Percentiles rank a stretch among this genome's conserved stretches.
Conservation (phyloP, 2,329 filamentous ascomycete genomes). For the Arthrinium phaeospermum region DNA sequence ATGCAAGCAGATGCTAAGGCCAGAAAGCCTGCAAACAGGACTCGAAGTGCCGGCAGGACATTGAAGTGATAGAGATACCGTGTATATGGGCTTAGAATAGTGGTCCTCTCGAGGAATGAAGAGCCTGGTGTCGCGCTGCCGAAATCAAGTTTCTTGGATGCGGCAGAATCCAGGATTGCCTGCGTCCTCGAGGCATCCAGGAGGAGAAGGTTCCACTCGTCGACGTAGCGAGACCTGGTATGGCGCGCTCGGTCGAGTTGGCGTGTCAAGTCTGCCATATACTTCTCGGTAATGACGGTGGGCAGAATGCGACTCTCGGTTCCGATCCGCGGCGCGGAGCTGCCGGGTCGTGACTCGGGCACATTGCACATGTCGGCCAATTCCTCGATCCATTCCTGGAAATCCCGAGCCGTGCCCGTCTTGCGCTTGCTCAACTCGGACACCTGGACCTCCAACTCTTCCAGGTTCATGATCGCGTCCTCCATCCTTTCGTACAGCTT, state of each 20-base stretch:
- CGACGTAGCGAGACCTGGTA: constrained; percentile 79
- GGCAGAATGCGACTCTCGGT: constrained; percentile 63
- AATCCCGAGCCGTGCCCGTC: constrained; percentile 74
- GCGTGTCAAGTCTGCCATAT: constrained; percentile 86
- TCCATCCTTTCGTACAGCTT: constrained; percentile 85
- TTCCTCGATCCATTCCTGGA: constrained; percentile 96
- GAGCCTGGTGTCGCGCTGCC: constrained; percentile 62
- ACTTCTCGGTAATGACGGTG: constrained; percentile 88
- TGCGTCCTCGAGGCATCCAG: constrained; percentile 77
- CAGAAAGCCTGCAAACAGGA: constrained; percentile 70
- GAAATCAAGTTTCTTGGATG: constrained; percentile 82
- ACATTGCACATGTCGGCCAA: constrained; percentile 77
- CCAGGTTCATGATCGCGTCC: constrained; percentile 79
- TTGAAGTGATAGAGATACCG: constrained; percentile 80
- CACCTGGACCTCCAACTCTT: constrained; percentile 82
- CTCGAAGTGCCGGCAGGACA: constrained; percentile 70
- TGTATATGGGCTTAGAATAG: constrained; percentile 77
- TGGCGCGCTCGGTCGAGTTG: constrained; percentile 83
- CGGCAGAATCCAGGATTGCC: constrained; percentile 81
- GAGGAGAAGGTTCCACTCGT: constrained; percentile 85
- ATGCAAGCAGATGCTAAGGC: constrained; percentile 80
- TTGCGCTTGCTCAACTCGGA: constrained; percentile 80
- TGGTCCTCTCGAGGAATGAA: constrained; percentile 59
- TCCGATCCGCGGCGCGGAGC: constrained; percentile 46
- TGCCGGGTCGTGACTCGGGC: constrained; percentile 63